phyloP scores from a whole-genome alignment of 129 eudicot genomes.

The Artemisia argyi region DNA sequence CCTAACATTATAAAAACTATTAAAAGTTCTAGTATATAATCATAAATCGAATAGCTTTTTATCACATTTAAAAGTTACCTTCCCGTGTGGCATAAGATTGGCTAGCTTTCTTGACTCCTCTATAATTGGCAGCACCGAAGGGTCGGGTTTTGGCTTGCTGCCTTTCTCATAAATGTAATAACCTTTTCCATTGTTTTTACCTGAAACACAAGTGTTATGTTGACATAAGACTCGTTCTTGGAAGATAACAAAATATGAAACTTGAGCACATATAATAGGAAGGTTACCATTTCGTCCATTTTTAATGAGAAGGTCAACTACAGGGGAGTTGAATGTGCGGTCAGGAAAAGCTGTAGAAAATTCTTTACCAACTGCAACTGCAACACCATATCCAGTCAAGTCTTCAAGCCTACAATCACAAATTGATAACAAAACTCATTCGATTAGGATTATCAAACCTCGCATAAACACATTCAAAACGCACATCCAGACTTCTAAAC shows the following conservation, averaged over 20 bases:
- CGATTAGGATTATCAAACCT: not conserved
- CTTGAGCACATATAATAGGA: not conserved
- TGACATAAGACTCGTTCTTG: not conserved
- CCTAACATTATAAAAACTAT: no score
- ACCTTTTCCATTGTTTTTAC: slow-evolving; percentile 89
- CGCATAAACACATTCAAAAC: not conserved
- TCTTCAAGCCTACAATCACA: slow-evolving; percentile 77
- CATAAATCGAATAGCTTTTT: no score
- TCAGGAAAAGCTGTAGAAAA: slow-evolving; percentile 65
- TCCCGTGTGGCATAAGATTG: slow-evolving; percentile 75
- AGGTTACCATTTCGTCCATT: slow-evolving; percentile 80
- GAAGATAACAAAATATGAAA: slow-evolving; percentile 11
- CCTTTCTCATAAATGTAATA: slow-evolving; percentile 87
- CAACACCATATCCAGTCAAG: slow-evolving; percentile 83
- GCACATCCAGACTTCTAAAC: not conserved
- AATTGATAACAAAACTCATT: not conserved
- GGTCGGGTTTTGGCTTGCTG: slow-evolving; percentile 88
- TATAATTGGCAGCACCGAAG: slow-evolving; percentile 65
- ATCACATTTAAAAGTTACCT: slow-evolving; percentile 38
- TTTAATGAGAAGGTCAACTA: slow-evolving; percentile 61
- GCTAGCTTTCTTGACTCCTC: slow-evolving; percentile 79
- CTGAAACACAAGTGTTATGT: slow-evolving; percentile 36
- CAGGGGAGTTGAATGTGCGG: slow-evolving; percentile 64
- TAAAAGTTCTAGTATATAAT: no score
- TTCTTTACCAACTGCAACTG: slow-evolving; percentile 54